These are phyloP conservation scores for Globisporangium alternatum DNA, from an alignment of 352 stramenopile genomes.

Conservation along the genomic window DNA sequence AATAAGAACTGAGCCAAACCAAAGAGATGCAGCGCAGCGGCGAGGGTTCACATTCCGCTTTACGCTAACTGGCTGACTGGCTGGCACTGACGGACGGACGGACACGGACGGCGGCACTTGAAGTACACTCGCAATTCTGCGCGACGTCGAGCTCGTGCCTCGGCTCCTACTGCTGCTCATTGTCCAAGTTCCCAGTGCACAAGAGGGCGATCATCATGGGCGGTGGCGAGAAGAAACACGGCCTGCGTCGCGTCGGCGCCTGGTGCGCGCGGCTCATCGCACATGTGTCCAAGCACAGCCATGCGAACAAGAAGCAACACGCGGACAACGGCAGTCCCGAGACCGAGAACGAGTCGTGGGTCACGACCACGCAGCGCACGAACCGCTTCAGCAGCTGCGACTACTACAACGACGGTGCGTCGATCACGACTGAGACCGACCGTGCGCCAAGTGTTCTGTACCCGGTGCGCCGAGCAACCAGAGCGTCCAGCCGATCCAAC, in stretches of 20 bases:
- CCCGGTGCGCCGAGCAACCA: not conserved
- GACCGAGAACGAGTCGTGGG: conserved; percentile 16
- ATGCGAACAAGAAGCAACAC: not conserved
- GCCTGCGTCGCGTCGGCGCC: conserved; percentile 9
- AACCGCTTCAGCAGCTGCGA: conserved; percentile 8
- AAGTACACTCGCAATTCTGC: no score
- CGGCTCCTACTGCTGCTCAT: not conserved
- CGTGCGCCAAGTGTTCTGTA: not conserved
- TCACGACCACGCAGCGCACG: not conserved
- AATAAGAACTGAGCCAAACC: no score
- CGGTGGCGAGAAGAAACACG: not conserved
- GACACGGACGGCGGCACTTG: no score
- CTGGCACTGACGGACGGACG: no score
- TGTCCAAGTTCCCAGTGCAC: conserved; percentile 8
- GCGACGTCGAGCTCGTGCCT: not conserved
- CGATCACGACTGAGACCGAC: not conserved
- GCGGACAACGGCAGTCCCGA: not conserved
- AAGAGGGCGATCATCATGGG: not conserved
- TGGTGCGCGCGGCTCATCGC: conserved; percentile 15
- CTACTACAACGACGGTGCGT: not conserved
- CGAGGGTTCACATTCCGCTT: no score
- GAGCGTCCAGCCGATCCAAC: not conserved
- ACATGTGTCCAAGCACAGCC: conserved; percentile 4
- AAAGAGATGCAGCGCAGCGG: no score
- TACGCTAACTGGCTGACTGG: no score